Conservation (phyloP, 2,329 filamentous ascomycete genomes). For the Fusarium subglutinans region DNA sequence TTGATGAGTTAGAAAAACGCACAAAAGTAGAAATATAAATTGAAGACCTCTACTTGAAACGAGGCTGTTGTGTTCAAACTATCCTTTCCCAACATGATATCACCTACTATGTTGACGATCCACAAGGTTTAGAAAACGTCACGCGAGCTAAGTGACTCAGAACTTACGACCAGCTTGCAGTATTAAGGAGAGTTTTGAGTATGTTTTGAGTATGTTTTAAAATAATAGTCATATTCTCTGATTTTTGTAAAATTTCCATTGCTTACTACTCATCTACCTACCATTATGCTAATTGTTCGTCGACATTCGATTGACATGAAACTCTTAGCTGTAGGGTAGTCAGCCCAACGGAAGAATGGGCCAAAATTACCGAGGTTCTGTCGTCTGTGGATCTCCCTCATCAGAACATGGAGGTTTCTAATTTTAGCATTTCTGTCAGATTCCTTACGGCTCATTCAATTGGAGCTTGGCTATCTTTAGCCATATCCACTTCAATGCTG, state of each 20-base stretch:
- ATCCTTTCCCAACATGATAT: background rate
- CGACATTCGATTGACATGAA: accelerated
- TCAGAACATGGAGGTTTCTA: background rate
- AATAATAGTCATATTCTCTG: accelerated
- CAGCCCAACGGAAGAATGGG: background rate
- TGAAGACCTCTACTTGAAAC: background rate
- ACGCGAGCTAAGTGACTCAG: accelerated
- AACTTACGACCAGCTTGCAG: accelerated
- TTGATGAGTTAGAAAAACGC: background rate
- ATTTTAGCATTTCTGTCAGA: background rate
- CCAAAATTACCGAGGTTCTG: background rate
- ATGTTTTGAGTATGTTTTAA: too few species aligned
- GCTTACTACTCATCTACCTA: accelerated
- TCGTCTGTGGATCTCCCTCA: background rate
- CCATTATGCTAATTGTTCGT: background rate
- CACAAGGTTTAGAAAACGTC: accelerated
- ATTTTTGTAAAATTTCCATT: accelerated
- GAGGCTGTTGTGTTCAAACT: background rate
- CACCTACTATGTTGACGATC: background rate
- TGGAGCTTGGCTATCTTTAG: too few species aligned
- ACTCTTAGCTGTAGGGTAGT: background rate
- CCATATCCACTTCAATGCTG: background rate
- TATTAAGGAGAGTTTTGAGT: accelerated
- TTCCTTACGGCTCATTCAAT: background rate
- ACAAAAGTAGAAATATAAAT: constrained; percentile 16